Conservation (phyloP, 768 basidiomycete species). For the Pulveroboletus sp. region DNA sequence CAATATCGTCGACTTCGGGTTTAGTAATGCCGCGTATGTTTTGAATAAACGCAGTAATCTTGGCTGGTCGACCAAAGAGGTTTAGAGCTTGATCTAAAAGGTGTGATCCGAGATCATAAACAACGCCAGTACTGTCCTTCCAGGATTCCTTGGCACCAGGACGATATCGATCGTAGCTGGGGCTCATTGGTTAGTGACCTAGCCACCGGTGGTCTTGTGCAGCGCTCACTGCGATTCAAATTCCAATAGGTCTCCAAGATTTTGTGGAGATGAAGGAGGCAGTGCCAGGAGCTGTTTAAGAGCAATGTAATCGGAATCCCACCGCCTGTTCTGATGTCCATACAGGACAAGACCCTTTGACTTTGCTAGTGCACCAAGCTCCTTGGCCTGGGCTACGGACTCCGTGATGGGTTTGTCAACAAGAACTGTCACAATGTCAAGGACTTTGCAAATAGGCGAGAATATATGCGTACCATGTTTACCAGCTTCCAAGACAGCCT, state of each 20-base stretch:
- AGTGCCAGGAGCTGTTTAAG: no score
- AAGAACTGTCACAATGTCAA: neutral
- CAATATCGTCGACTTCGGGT: no score
- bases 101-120: slow-evolving; percentile 78
- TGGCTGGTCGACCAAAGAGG: slow-evolving; percentile 47
- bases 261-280: no score
- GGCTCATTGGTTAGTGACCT: neutral
- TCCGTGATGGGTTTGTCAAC: slow-evolving; percentile 66
- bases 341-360: slow-evolving; percentile 61
- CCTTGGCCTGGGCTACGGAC: slow-evolving; percentile 51
- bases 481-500: slow-evolving; percentile 55
- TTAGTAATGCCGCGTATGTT: slow-evolving; percentile 43
- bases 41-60: no score
- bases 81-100: slow-evolving; percentile 63
- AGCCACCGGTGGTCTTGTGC: slow-evolving; percentile 18
- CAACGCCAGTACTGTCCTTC: slow-evolving; percentile 71
- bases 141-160: slow-evolving; percentile 62
- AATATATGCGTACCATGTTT: slow-evolving; percentile 28
- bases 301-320: no score
- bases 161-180: slow-evolving; percentile 73
- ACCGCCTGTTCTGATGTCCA: slow-evolving; percentile 20
- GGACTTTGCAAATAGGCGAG: neutral
- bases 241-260: no score
- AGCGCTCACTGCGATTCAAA: no score
- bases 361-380: slow-evolving; percentile 36